Evolutionary conservation across 164 flowering plant species (phyloP).

Genomic region (Piper betle): DNA sequence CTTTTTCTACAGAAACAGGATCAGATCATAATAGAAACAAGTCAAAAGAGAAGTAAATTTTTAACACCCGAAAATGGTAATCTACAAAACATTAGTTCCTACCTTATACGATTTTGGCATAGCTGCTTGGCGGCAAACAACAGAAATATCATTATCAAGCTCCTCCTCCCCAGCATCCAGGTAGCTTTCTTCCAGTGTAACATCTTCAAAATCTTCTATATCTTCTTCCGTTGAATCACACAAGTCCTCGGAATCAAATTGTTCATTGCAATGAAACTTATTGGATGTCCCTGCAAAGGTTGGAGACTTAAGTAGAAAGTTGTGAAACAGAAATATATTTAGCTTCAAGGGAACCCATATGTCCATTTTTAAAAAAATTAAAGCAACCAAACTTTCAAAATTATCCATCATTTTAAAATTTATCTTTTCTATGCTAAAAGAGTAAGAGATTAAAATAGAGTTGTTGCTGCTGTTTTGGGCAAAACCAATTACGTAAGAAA

Average conservation of each 20-base stretch:
- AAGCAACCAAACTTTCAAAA: neutral
- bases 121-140: slow-evolving; percentile 19
- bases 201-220: slow-evolving; percentile 16
- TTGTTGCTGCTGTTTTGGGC: no score
- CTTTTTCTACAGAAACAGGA: slow-evolving; percentile 22
- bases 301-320: neutral
- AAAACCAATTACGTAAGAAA: no score
- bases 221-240: neutral
- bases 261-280: neutral
- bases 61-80: neutral
- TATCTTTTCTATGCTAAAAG: no score
- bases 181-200: slow-evolving; percentile 26
- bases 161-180: slow-evolving; percentile 14
- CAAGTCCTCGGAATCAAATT: neutral
- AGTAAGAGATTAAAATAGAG: no score
- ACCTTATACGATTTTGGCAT: slow-evolving; percentile 44
- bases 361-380: no score
- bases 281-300: neutral
- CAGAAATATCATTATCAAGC: slow-evolving; percentile 12
- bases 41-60: neutral
- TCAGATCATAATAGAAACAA: neutral
- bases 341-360: neutral
- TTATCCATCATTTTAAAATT: no score
- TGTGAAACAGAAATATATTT: no score
- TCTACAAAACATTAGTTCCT: slow-evolving; percentile 6